These are phyloP conservation scores for Cordyceps farinosa DNA, from an alignment of 2,329 filamentous ascomycete species.

Conservation along the genomic window DNA sequence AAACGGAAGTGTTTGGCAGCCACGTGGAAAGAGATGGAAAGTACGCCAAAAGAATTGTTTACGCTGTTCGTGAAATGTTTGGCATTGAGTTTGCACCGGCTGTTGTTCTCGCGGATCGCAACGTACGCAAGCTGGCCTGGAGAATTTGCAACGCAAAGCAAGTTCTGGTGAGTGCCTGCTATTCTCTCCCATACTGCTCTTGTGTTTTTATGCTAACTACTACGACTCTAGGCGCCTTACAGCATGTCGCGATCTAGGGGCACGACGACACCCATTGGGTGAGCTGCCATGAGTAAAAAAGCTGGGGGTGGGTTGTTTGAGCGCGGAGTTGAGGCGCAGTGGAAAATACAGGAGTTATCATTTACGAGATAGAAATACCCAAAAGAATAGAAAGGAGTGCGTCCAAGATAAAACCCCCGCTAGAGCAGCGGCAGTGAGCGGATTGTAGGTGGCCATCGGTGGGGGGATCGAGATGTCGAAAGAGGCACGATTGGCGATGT, in stretches of 20 bases:
- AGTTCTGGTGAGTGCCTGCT: constrained; percentile 66
- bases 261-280: constrained; percentile 52
- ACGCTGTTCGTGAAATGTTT: constrained; percentile 94
- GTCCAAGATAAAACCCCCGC: not conserved
- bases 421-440: not conserved
- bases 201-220: constrained; percentile 18
- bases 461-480: constrained; percentile 3
- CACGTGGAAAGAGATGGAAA: constrained; percentile 84
- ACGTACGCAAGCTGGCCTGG: constrained; percentile 87
- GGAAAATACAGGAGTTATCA: not conserved
- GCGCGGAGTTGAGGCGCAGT: not conserved
- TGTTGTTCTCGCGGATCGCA: constrained; percentile 89
- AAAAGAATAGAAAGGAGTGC: not conserved
- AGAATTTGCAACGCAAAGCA: constrained; percentile 93
- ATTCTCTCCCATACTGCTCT: not conserved
- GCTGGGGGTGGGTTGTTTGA: not conserved
- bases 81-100: constrained; percentile 92
- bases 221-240: constrained; percentile 59
- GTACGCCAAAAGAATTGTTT: constrained; percentile 85
- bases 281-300: constrained; percentile 3
- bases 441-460: not conserved
- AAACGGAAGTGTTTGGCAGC: constrained; percentile 79
- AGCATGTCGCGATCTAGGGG: constrained; percentile 66
- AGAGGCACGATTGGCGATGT: constrained; percentile 3
- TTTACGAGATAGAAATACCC: constrained; percentile 5